Evolutionary conservation across 1,139 yeast species (phyloP).

Genomic region (Yamadazyma spencermartinsiae): DNA sequence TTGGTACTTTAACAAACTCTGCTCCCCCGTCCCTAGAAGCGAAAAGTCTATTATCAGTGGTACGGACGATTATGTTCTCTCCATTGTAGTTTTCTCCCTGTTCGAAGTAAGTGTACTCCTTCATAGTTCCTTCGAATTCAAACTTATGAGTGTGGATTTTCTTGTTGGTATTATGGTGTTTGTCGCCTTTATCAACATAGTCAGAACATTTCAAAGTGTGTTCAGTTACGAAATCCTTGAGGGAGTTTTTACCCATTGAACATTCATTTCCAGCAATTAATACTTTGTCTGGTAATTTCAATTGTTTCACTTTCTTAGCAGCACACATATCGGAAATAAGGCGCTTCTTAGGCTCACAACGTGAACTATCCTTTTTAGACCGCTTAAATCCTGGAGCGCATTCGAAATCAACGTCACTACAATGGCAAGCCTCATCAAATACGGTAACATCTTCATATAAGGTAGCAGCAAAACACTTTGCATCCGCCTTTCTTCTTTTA

Average conservation of each 20-base stretch:
- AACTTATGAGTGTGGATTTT: conserved; percentile 20
- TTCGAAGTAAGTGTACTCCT: conserved; percentile 59
- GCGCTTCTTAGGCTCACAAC: conserved; percentile 55
- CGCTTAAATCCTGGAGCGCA: conserved; percentile 60
- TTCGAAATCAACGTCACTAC: conserved; percentile 69
- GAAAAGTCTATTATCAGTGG: conserved; percentile 50
- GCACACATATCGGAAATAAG: conserved; percentile 30
- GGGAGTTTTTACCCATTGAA: conserved; percentile 29
- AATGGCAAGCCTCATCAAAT: conserved; percentile 61
- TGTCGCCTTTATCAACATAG: conserved; percentile 31
- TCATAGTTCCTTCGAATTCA: conserved; percentile 46
- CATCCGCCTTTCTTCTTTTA: conserved; percentile 64
- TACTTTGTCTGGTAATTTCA: conserved; percentile 38
- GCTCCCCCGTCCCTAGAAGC: conserved; percentile 82
- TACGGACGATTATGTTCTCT: conserved; percentile 72
- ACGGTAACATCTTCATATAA: conserved; percentile 59
- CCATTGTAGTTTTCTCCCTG: conserved; percentile 44
- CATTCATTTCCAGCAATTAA: conserved; percentile 53
- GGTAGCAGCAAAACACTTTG: conserved; percentile 68
- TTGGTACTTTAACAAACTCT: conserved; percentile 49
- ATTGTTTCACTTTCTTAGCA: conserved; percentile 19
- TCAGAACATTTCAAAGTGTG: conserved; percentile 36
- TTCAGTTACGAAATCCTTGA: conserved; percentile 25
- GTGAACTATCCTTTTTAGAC: conserved; percentile 31
- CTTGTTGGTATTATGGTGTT: conserved; percentile 21